Evolutionary conservation across 345 rosid species (phyloP).

Genomic region (Garcia nutans): DNA sequence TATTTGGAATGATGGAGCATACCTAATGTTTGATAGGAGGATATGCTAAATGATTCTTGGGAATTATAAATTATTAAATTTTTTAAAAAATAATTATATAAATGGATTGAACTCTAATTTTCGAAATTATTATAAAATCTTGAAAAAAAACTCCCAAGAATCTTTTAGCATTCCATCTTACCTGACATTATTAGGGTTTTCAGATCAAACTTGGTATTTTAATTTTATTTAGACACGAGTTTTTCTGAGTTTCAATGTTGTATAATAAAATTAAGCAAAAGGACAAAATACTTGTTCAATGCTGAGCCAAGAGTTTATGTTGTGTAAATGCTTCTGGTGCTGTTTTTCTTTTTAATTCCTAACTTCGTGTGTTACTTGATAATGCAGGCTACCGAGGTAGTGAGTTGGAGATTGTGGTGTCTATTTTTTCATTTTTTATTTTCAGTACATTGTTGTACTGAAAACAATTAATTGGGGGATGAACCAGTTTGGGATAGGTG

Average conservation of each 20-base stretch:
- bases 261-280: no score
- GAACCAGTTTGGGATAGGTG: conserved; percentile 24
- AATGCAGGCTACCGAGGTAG: conserved; percentile 59
- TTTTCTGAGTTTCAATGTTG: background rate
- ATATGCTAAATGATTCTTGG: no score
- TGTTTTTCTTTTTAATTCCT: background rate
- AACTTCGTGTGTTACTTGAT: background rate
- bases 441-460: conserved; percentile 49
- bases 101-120: no score
- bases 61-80: no score
- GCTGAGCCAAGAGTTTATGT: background rate
- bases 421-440: conserved; percentile 66
- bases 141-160: no score
- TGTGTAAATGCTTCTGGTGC: background rate
- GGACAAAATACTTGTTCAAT: no score
- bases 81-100: no score
- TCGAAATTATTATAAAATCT: no score
- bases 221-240: background rate
- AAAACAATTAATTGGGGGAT: conserved; percentile 29
- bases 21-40: no score
- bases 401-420: conserved; percentile 41
- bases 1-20: background rate
- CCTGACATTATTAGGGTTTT: background rate
- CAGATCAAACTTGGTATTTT: background rate
- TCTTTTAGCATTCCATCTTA: no score